Conservation (phyloP, 1,139 yeast species). For the Zygosaccharomyces sapae region DNA sequence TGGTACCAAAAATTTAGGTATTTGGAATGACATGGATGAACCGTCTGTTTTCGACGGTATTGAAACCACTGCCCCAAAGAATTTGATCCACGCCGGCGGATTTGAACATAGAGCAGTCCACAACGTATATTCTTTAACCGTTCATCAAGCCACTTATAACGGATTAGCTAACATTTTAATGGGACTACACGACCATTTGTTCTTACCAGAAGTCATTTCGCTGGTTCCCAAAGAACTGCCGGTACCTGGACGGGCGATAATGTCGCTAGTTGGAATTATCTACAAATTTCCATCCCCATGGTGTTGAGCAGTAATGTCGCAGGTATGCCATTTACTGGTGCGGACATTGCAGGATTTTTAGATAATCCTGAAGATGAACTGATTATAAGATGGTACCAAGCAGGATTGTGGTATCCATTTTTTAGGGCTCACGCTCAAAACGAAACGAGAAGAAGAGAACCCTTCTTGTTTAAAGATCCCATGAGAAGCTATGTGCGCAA, state of each 20-base stretch:
- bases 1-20: slow-evolving; percentile 55
- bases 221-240: slow-evolving; percentile 88
- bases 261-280: slow-evolving; percentile 86
- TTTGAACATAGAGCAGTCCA: slow-evolving; percentile 92
- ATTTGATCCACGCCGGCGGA: slow-evolving; percentile 69
- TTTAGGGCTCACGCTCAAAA: slow-evolving; percentile 96
- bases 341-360: slow-evolving; percentile 96
- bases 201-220: slow-evolving; percentile 76
- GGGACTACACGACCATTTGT: slow-evolving; percentile 72
- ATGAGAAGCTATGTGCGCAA: slow-evolving; percentile 63
- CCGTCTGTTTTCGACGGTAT: slow-evolving; percentile 95
- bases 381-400: slow-evolving; percentile 88
- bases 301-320: slow-evolving; percentile 71
- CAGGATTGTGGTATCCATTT: slow-evolving; percentile 94
- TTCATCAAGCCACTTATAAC: slow-evolving; percentile 73
- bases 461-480: slow-evolving; percentile 80
- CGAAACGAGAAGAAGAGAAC: slow-evolving; percentile 87
- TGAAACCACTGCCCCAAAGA: slow-evolving; percentile 84
- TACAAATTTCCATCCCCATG: slow-evolving; percentile 81
- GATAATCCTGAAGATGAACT: slow-evolving; percentile 82
- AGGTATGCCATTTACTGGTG: slow-evolving; percentile 92
- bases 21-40: slow-evolving; percentile 99
- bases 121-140: slow-evolving; percentile 74
- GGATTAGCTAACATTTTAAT: slow-evolving; percentile 51
- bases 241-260: slow-evolving; percentile 99